Conservation (phyloP, 208 protist species). For the Naegleria fowleri region DNA sequence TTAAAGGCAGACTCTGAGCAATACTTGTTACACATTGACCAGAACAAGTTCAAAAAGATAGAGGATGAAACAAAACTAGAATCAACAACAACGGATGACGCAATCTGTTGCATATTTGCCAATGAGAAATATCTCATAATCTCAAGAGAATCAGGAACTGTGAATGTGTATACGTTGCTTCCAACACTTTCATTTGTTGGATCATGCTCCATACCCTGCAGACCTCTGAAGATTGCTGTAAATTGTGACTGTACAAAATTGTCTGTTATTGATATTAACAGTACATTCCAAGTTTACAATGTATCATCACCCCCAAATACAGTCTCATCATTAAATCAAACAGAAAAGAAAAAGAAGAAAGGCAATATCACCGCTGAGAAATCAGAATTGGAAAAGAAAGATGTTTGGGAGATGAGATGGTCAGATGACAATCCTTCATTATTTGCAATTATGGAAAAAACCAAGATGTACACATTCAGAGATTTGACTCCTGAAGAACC, state of each 20-base stretch:
- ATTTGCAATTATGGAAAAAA: slow-evolving; percentile 90
- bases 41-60: slow-evolving; percentile 50
- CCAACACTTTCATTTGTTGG: neutral
- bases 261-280: slow-evolving; percentile 77
- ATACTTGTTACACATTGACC: slow-evolving; percentile 81
- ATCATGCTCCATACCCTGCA: slow-evolving; percentile 56
- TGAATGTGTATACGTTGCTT: slow-evolving; percentile 74
- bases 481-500: slow-evolving; percentile 77
- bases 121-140: slow-evolving; percentile 71
- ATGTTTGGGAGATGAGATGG: slow-evolving; percentile 88
- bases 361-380: slow-evolving; percentile 45
- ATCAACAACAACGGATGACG: slow-evolving; percentile 64
- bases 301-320: slow-evolving; percentile 44
- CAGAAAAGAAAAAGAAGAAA: neutral
- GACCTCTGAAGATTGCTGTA: slow-evolving; percentile 67
- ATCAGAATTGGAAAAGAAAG: slow-evolving; percentile 78
- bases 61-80: slow-evolving; percentile 40
- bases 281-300: slow-evolving; percentile 60
- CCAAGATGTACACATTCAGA: slow-evolving; percentile 82
- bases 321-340: slow-evolving; percentile 40
- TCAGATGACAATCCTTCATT: slow-evolving; percentile 78
- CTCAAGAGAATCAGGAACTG: slow-evolving; percentile 71
- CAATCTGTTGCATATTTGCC: slow-evolving; percentile 74
- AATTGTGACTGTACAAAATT: slow-evolving; percentile 82
- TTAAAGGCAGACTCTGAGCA: slow-evolving; percentile 50